Percentiles rank a stretch among this genome's conserved stretches.
Conservation (phyloP, 169 alveolate genomes). For the Perkinsus chesapeaki region DNA sequence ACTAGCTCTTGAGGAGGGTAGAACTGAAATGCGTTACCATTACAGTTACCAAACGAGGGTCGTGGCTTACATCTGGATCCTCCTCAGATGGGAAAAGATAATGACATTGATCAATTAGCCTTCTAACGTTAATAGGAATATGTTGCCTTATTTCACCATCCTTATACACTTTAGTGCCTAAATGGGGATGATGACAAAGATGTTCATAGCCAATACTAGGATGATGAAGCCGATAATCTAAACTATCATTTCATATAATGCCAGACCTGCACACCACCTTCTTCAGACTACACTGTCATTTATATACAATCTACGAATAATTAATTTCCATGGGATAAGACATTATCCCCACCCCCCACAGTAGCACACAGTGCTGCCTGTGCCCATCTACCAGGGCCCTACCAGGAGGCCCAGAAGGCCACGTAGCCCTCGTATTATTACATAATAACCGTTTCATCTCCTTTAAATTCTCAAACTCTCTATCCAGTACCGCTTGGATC, state of each 20-base stretch:
- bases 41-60: neutral
- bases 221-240: no score
- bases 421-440: no score
- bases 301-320: no score
- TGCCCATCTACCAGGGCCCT: no score
- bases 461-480: slow-evolving; percentile 52
- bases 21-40: neutral
- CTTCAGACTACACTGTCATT: neutral
- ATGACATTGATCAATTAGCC: slow-evolving; percentile 52
- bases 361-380: no score
- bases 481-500: slow-evolving; percentile 57
- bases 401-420: no score
- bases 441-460: slow-evolving; percentile 54
- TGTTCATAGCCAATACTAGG: no score
- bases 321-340: no score
- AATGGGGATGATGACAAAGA: no score
- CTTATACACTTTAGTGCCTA: slow-evolving; percentile 65
- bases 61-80: neutral
- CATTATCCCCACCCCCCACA: no score
- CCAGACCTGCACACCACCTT: slow-evolving; percentile 20
- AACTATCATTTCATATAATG: no score
- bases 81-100: neutral
- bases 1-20: neutral
- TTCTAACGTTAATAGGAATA: slow-evolving; percentile 87
- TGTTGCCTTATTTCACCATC: slow-evolving; percentile 92